These are phyloP conservation scores for Acrodontium crateriforme DNA, from an alignment of 2,329 filamentous ascomycete genomes.

Conservation along the genomic window DNA sequence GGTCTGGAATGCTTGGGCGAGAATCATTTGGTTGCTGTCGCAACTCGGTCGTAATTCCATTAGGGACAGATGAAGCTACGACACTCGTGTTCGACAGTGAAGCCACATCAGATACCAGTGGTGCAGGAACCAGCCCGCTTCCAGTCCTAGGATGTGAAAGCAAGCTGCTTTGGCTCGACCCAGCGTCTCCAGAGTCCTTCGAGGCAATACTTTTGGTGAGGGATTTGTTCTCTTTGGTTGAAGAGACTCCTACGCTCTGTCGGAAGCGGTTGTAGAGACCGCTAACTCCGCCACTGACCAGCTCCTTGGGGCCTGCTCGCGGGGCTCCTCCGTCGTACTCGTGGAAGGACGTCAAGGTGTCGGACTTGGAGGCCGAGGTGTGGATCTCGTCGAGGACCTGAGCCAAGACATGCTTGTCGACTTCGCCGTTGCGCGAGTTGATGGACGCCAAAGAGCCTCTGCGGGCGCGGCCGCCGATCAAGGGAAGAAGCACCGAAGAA, in stretches of 20 bases:
- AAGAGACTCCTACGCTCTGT: constrained; percentile 18
- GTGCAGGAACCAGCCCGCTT: no score
- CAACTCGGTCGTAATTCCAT: constrained; percentile 6
- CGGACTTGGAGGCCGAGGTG: constrained; percentile 71
- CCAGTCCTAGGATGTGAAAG: no score
- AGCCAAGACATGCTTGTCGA: constrained; percentile 61
- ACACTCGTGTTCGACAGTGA: constrained; percentile 10
- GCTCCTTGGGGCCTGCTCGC: constrained; percentile 21
- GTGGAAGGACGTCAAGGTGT: constrained; percentile 81
- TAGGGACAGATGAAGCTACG: constrained; percentile 10
- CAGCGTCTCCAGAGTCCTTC: constrained; percentile 10
- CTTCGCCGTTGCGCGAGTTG: constrained; percentile 21
- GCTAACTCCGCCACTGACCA: constrained; percentile 42
- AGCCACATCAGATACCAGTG: no score
- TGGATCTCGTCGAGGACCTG: constrained; percentile 79
- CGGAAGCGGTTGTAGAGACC: constrained; percentile 77
- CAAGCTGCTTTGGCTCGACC: constrained; percentile 11
- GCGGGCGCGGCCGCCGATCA: constrained; percentile 20
- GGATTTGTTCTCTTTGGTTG: constrained; percentile 10
- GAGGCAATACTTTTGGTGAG: constrained; percentile 16
- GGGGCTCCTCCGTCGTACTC: constrained; percentile 66
- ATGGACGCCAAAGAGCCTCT: constrained; percentile 26
- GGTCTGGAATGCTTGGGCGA: no score
- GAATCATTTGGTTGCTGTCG: no score
- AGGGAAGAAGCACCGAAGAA: constrained; percentile 16